Evolutionary conservation across 352 stramenopile species (phyloP).

Genomic region (Phytophthora pini): DNA sequence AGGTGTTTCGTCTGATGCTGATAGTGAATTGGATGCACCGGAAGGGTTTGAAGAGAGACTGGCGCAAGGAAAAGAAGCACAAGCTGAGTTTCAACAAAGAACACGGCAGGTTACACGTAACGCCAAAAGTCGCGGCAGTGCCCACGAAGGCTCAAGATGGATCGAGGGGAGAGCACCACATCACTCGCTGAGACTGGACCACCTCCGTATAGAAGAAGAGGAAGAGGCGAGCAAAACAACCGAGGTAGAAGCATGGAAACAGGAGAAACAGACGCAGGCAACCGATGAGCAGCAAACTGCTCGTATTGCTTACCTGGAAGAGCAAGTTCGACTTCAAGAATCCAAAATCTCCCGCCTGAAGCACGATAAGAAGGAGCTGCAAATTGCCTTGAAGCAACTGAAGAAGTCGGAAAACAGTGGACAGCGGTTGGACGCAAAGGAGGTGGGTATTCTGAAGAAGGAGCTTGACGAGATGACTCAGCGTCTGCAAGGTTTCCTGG

Average conservation of each 20-base stretch:
- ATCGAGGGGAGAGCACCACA: constrained; percentile 6
- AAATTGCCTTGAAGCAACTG: constrained; percentile 35
- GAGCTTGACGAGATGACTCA: constrained; percentile 52
- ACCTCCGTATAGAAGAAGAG: constrained; percentile 10
- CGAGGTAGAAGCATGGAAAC: constrained; percentile 15
- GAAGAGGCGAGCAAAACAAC: constrained; percentile 29
- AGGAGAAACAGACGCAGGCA: constrained; percentile 26
- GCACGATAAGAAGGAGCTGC: constrained; percentile 44
- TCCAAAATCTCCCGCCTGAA: constrained; percentile 39
- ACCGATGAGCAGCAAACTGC: constrained; percentile 37
- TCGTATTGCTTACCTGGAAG: constrained; percentile 33
- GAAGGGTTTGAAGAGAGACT: constrained; percentile 9
- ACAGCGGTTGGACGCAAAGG: constrained; percentile 10
- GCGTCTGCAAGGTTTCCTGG: constrained; percentile 52
- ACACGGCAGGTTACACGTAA: constrained; percentile 7
- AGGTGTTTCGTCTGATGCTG: constrained; percentile 10
- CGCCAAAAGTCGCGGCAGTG: constrained; percentile 2
- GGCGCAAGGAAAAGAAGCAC: background rate
- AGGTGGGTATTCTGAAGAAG: constrained; percentile 27
- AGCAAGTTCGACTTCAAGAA: constrained; percentile 45
- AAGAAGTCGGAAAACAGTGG: constrained; percentile 12
- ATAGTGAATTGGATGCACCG: constrained; percentile 6
- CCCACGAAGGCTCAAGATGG: background rate
- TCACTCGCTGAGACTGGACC: constrained; percentile 5
- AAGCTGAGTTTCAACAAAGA: background rate